A percentile compares a stretch with the other conserved stretches of the same genome.
phyloP scores from a whole-genome alignment of 306 rosid genomes.

The Senna siamea region DNA sequence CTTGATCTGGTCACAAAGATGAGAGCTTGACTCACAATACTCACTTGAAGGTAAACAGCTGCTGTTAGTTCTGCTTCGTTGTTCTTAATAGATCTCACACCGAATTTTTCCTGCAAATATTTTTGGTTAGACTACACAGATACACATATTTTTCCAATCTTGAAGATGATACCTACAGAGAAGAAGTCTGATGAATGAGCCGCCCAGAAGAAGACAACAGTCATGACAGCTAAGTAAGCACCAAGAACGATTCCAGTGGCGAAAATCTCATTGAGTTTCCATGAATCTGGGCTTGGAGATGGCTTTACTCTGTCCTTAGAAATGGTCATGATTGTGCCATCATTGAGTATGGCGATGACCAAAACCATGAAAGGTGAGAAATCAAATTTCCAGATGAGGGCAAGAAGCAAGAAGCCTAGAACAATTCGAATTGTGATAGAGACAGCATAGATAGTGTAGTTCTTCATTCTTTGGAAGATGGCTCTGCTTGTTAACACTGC shows the following conservation, averaged over 20 bases:
- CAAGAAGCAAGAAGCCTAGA: slow-evolving; percentile 76
- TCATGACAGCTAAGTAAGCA: slow-evolving; percentile 83
- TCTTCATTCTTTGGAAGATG: slow-evolving; percentile 94
- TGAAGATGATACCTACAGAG: slow-evolving; percentile 44
- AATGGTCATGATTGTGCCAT: slow-evolving; percentile 95
- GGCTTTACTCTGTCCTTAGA: slow-evolving; percentile 92
- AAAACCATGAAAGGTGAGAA: slow-evolving; percentile 97
- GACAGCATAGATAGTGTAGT: slow-evolving; percentile 90
- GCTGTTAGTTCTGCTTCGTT: slow-evolving; percentile 61
- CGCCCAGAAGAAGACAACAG: slow-evolving; percentile 86
- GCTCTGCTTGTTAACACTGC: slow-evolving; percentile 93
- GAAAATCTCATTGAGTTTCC: slow-evolving; percentile 90
- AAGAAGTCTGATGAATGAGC: slow-evolving; percentile 69
- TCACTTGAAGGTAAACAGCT: slow-evolving; percentile 92
- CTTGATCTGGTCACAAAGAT: slow-evolving; percentile 88
- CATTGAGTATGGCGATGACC: slow-evolving; percentile 85
- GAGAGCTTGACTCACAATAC: slow-evolving; percentile 89
- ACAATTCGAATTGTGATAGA: slow-evolving; percentile 88
- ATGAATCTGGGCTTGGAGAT: slow-evolving; percentile 92
- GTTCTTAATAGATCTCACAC: slow-evolving; percentile 63
- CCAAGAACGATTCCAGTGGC: slow-evolving; percentile 81
- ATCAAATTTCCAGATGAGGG: slow-evolving; percentile 90
- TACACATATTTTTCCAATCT: no score
- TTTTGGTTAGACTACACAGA: no score
- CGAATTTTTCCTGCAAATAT: slow-evolving; percentile 62